Evolutionary conservation across 805 yeast species (phyloP), one percentile per base, ranked within the genome.

Genomic region (Hanseniaspora taiwanica): DNA sequence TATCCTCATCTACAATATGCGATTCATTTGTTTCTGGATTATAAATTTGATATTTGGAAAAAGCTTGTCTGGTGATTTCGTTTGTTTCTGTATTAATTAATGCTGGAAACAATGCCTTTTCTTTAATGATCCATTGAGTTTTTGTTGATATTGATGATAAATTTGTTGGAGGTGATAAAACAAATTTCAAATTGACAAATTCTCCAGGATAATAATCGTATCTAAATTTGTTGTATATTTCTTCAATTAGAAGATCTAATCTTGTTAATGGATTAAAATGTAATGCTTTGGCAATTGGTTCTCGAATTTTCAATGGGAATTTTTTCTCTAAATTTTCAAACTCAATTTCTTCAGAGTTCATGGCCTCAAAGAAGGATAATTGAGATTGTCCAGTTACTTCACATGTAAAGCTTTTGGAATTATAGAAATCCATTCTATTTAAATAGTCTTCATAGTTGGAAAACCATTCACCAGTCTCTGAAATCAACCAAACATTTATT

Each of bases 311-410:
- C 49, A 89, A 93, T 4, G 98, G 98, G 57, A 91, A 91, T 52
- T 74, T 72, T 41, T 70, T 66, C 52, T 86, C 94, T 39, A 89
- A 85, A 45, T 72, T 74, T 41, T 60, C 56, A 53, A 74, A 66
- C 54, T 74, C 79, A 40, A 63, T 65, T 46, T 72, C 70, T 62
- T 89, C 98, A 44, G 81, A 76, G 40, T 76, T 74, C 35, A 74
- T 67, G 0, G 97, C 98, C 52, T 91, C 93, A 56, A 87, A 87
- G 56, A 73, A 91, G 1, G 96, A 84, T 43, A 89, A 68, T 51
- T 93, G 81, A 14, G 96, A 80, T 52, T 85, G 83, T 12, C 98
- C 98, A 1, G 96, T 84, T 37, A 89, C 81, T 60, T 91, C 98
- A 63, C 97, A 91, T 10, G 86, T 91, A 61, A 91, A 91, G 56